phyloP scores from a whole-genome alignment of 805 yeast species.

The Suhomyces sp. region DNA sequence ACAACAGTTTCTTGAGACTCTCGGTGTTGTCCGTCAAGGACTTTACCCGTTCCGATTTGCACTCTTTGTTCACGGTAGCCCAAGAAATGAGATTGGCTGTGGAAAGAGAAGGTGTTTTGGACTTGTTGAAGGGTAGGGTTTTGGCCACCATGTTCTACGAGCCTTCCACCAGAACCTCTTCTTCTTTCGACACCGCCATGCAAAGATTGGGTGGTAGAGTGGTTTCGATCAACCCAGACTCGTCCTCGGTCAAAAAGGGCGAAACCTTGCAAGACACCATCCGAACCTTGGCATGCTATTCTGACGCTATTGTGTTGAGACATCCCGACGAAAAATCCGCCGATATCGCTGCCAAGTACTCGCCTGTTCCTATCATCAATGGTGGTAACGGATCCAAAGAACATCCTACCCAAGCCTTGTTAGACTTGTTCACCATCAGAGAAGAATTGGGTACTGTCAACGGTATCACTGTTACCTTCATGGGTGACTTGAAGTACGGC shows the following conservation, averaged over 20 bases:
- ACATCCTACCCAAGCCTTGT: slow-evolving; percentile 98
- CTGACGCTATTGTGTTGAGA: slow-evolving; percentile 95
- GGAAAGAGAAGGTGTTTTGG: slow-evolving; percentile 93
- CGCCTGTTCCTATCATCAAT: slow-evolving; percentile 94
- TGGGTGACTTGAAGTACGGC: slow-evolving; percentile 98
- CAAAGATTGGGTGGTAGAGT: slow-evolving; percentile 99
- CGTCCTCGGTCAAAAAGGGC: slow-evolving; percentile 97
- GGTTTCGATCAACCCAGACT: slow-evolving; percentile 75
- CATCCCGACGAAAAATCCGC: slow-evolving; percentile 94
- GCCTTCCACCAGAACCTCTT: slow-evolving; percentile 95
- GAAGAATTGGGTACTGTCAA: slow-evolving; percentile 98
- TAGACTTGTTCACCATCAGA: slow-evolving; percentile 96
- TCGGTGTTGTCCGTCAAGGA: slow-evolving; percentile 87
- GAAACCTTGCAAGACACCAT: slow-evolving; percentile 97
- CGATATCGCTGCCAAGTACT: slow-evolving; percentile 90
- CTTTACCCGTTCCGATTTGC: slow-evolving; percentile 84
- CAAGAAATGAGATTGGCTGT: slow-evolving; percentile 97
- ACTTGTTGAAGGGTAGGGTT: slow-evolving; percentile 83
- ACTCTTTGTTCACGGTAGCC: slow-evolving; percentile 91
- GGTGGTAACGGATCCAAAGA: slow-evolving; percentile 98
- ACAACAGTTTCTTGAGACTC: slow-evolving; percentile 88
- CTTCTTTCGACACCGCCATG: slow-evolving; percentile 99
- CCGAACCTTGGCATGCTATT: slow-evolving; percentile 89
- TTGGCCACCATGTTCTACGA: slow-evolving; percentile 95
- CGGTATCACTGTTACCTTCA: slow-evolving; percentile 95